A percentile compares a stretch with the other conserved stretches of the same genome.
Evolutionary conservation across 768 basidiomycete species (phyloP).

Genomic region (Rhizopogon roseolus): DNA sequence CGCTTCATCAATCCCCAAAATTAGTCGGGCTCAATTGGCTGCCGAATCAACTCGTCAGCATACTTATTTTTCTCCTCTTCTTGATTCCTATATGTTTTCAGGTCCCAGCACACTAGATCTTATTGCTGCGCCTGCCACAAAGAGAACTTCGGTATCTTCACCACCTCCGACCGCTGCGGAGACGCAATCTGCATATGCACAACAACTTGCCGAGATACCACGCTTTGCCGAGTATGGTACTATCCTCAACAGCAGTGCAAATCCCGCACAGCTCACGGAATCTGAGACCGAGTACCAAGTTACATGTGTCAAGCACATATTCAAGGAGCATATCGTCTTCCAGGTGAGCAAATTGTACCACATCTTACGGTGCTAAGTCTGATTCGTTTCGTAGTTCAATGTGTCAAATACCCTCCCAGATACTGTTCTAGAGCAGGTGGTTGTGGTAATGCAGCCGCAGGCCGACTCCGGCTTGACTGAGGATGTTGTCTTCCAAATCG

Average conservation of each 20-base stretch:
- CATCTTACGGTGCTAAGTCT: not conserved
- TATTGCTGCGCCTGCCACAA: constrained; percentile 65
- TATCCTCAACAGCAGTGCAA: constrained; percentile 80
- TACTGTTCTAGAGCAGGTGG: constrained; percentile 90
- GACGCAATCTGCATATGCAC: constrained; percentile 80
- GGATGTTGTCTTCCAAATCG: constrained; percentile 90
- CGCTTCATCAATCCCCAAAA: constrained; percentile 80
- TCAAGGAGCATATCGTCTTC: constrained; percentile 94
- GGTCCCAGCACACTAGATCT: constrained; percentile 87
- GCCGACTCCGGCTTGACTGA: constrained; percentile 75
- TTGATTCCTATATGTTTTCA: constrained; percentile 24
- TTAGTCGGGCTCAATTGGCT: constrained; percentile 89
- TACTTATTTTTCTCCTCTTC: not conserved
- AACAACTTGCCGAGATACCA: constrained; percentile 82
- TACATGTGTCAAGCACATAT: constrained; percentile 93
- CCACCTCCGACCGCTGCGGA: constrained; percentile 82
- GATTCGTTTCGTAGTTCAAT: constrained; percentile 66
- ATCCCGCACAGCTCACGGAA: constrained; percentile 84
- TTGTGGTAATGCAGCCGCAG: constrained; percentile 86
- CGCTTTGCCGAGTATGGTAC: constrained; percentile 83
- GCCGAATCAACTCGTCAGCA: constrained; percentile 81
- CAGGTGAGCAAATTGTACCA: constrained; percentile 52
- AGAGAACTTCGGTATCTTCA: constrained; percentile 54
- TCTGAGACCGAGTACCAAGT: constrained; percentile 98
- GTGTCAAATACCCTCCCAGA: constrained; percentile 95